Base-by-base conservation (phyloP, 345 rosid genomes). In the Limnanthes douglasii region DNA sequence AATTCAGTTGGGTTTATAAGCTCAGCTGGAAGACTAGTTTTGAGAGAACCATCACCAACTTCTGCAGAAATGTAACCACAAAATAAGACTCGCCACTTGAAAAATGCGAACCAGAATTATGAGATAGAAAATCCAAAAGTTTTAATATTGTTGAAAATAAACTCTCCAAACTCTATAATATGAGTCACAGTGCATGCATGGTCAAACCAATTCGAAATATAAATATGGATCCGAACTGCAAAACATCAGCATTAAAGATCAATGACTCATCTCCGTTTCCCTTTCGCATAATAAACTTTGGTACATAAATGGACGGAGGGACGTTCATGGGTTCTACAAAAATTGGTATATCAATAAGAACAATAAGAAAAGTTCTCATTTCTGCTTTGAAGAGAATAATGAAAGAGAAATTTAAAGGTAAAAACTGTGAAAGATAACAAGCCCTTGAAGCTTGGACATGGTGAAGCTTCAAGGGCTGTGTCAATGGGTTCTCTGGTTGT, bases 1-100 rank as follows among this genome's bases (percentile, higher is more conserved):
- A 88, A 53, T 59, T 88, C 95, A 1, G 98, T 79, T 10, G 84
- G 61, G 31, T 41, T 59, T 34, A 84, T 65, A 21, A 84, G 94
- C 49, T 66, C 71, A 2, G 86, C 57, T 3, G 92, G 81, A 15
- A 88, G 60, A 53, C 56, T 68, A 17, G 94, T 63, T 49, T 50
- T 37, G 25, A 88, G 37, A 46, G 55, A 64, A 6, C 97, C 97
- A 10, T 73, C 69, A 53, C 57, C 66, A 22, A 84, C 94, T 60
- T 84, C 98, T 42, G 76, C 49, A 1, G 95, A 79, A 79, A 83
- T 32, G 66, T 48, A 12, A 90, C 65, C 11, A 57, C 5, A 45
- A 90, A 79, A 23, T 46, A 46, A 23, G 71, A 59, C 18, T 68
- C 64, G 5, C 58, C 75, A 9, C 86, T 95, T 83, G 66, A 45